phyloP scores from a whole-genome alignment of 192 early-diverging fungal genomes.

The Coemansia sp. region DNA sequence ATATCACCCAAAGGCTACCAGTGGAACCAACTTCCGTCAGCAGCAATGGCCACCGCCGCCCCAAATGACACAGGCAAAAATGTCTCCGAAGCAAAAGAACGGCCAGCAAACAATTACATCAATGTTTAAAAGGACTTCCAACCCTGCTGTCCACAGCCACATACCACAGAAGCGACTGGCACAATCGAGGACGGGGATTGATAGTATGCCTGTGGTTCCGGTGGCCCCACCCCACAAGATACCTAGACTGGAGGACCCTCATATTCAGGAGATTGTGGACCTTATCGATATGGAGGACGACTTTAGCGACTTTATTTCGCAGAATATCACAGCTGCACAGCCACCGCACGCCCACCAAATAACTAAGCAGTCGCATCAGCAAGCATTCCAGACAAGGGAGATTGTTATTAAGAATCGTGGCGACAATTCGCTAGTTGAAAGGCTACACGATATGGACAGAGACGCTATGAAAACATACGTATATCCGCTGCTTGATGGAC shows the following conservation, averaged over 20 bases:
- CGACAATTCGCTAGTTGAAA: conserved; percentile 43
- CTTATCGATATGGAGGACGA: conserved; percentile 29
- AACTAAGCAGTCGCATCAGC: conserved; percentile 4
- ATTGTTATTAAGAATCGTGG: conserved; percentile 27
- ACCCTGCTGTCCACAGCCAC: not conserved
- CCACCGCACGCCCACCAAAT: not conserved
- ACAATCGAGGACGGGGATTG: conserved; percentile 1
- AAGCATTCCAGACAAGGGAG: conserved; percentile 24
- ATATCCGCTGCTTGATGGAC: conserved; percentile 47
- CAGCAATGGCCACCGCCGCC: conserved; percentile 14
- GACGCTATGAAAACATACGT: conserved; percentile 39
- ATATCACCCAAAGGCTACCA: not conserved
- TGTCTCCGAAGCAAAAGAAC: conserved; percentile 2
- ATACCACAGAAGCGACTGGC: conserved; percentile 12
- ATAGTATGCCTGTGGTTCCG: conserved; percentile 6
- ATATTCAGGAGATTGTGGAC: conserved; percentile 13
- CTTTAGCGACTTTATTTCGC: conserved; percentile 23
- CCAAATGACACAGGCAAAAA: not conserved
- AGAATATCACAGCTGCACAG: not conserved
- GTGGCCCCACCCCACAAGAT: conserved; percentile 7
- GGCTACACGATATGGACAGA: conserved; percentile 29
- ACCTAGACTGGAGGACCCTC: not conserved
- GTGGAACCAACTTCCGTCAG: not conserved
- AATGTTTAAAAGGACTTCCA: conserved; percentile 19
- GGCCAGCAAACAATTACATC: conserved; percentile 45